Conservation (phyloP, 116 monocot genomes). For the Papilionanthe hybrid region DNA sequence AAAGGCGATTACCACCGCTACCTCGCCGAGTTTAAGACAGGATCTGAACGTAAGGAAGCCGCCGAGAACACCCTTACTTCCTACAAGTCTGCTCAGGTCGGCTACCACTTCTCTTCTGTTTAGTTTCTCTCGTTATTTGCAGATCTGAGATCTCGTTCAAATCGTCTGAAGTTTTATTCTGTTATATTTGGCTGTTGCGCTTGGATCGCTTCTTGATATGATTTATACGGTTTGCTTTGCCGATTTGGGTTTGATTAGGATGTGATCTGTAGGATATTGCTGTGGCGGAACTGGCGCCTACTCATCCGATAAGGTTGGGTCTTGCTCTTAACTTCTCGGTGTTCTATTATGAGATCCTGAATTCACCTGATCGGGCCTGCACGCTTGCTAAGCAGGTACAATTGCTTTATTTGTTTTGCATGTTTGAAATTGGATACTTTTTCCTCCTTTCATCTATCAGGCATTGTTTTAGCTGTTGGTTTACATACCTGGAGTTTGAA, state of each 20-base stretch:
- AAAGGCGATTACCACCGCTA: conserved; percentile 61
- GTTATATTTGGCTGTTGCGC: neutral
- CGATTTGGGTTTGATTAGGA: neutral
- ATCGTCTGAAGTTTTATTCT: neutral
- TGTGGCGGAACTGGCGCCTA: conserved; percentile 33
- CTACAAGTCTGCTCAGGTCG: conserved; percentile 58
- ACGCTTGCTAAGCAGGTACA: conserved; percentile 59
- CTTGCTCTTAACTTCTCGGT: conserved; percentile 70
- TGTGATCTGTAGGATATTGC: conserved; percentile 43
- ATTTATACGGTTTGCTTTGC: neutral
- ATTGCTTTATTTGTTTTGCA: neutral
- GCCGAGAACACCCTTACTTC: conserved; percentile 46
- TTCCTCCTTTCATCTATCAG: neutral
- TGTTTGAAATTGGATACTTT: neutral
- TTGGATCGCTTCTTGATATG: neutral
- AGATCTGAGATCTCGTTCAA: conserved; percentile 4
- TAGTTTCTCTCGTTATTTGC: neutral
- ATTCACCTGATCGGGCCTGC: conserved; percentile 54
- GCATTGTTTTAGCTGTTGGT: neutral
- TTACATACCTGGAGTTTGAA: neutral
- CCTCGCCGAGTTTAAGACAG: conserved; percentile 57
- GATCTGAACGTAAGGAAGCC: conserved; percentile 40
- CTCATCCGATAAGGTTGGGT: conserved; percentile 55
- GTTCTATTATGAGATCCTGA: conserved; percentile 66
- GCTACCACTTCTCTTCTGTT: neutral